Base-by-base conservation (phyloP, 306 rosid species). In the Lathyrus tuberosus region DNA sequence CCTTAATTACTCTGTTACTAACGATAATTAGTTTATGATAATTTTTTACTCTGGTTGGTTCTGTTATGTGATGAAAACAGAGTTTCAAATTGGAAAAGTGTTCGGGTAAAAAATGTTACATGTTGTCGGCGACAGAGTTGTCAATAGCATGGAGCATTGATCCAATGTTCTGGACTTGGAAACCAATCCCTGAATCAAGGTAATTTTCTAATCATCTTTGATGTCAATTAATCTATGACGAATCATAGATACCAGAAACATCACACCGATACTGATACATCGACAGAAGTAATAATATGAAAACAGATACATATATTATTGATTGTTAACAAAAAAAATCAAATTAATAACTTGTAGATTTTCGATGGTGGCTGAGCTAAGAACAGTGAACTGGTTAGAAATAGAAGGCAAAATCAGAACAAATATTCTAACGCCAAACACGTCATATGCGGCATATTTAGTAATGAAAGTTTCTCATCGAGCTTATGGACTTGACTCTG, bases 121-220 rank as follows among this genome's bases (percentile, higher is more conserved):
- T 80, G 16, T 14, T 90, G 3, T 87, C 89, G 2, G 89, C 94
- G 60, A 82, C 82, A 54, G 96, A 84, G 51, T 65, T 90, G 3
- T 62, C 56, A 0, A 74, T 90, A 49, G 31, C 82, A 33, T 74
- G 89, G 89, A 73, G 85, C 69, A 43, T 31, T 2, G 83, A 82
- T 5, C 86, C 89, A 11, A 46, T 79, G 71, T 59, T 38, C 16
- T 90, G 96, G 96, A 59, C 43, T 70, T 90, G 89, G 91, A 87
- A 62, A 75, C 17, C 54, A 5, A 28, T 20, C 17, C 76, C 83
- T 3, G 69, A 85, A 72, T 87, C 96, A 56, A 84, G 86, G 88
- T 81, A 65, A 52, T 15, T 48, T 46, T 80, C 57, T 46, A 12
- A 4, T 43, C 5, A 43, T 14, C 35, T n/a, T n/a, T n/a, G n/a